Base-by-base conservation (phyloP, 2,329 filamentous ascomycete genomes). In the Penicillium psychrosexuale region DNA sequence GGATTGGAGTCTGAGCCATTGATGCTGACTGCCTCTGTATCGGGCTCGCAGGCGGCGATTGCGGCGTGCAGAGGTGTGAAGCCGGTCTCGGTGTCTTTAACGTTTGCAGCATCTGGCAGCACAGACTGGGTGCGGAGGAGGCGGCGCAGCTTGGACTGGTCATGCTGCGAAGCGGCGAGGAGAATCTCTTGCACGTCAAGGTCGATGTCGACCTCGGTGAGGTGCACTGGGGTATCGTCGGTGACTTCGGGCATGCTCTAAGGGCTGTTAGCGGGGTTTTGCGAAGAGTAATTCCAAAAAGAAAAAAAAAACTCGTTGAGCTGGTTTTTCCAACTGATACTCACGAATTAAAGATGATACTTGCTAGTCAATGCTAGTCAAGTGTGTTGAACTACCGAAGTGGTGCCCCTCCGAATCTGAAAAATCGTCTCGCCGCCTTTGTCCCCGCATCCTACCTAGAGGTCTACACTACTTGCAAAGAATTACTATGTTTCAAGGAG, bases 31-130 rank as follows among this genome's bases (percentile, higher is more conserved):
- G 38, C 37, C 24, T 74, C 62, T 5, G 67, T 63, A 33, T 75
- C 72, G 8, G 69, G 63, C 44, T 80, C 84, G 66, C 86, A 90
- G 3, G 87, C 82, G n/a, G 90, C 88, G 69, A 97, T 90, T 37
- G 91, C 91, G 22, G 92, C 89, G 75, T 97, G 94, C 13, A 97
- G 81, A 9, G 93, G 91, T 8, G 91, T 91, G 72, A 88, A 91
- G 57, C 90, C 90, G 0, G 92, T 96, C 57, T 87, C 85, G 6
- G 88, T 83, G 68, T 97, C 93, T 72, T 93, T 91, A 5, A 88
- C 85, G 70, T 88, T 91, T 31, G 78, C 90, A 77, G 77, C 86
- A 46, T 81, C 84, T 3, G 75, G 69, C 15, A 64, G 55, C 4
- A 65, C 63, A 36, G 71, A 67, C 60, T 78, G 76, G 49, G 76